phyloP scores from a whole-genome alignment of 306 rosid genomes.

The Lathyrus aphaca region DNA sequence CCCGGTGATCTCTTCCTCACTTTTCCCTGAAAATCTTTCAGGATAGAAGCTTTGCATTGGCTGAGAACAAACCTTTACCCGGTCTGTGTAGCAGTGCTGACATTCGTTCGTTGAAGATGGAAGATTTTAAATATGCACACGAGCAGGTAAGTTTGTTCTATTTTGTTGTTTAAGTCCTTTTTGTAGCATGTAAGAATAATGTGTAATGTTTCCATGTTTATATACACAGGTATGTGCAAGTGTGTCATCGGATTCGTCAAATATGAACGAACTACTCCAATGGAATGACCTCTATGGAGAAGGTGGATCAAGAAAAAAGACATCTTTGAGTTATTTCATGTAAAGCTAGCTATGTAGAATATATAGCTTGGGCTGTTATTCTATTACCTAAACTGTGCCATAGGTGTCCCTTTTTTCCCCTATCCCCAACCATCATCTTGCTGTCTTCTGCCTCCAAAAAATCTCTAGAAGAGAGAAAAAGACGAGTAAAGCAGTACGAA shows the following conservation, averaged over 20 bases:
- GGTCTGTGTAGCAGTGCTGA: constrained; percentile 70
- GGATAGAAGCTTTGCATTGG: constrained; percentile 73
- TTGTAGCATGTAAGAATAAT: neutral
- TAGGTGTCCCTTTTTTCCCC: constrained; percentile 36
- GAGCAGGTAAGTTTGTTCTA: constrained; percentile 71
- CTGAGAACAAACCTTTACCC: constrained; percentile 77
- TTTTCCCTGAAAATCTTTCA: constrained; percentile 46
- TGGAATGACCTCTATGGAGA: constrained; percentile 99
- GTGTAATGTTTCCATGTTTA: neutral
- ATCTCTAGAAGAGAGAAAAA: too few relatives aligned
- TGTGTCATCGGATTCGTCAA: constrained; percentile 88
- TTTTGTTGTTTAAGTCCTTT: neutral
- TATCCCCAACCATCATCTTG: constrained; percentile 27
- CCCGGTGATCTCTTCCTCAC: constrained; percentile 20
- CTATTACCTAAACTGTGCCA: constrained; percentile 36
- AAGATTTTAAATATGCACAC: constrained; percentile 84
- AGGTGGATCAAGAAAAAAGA: constrained; percentile 97
- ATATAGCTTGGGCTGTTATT: constrained; percentile 51
- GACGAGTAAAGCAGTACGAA: too few relatives aligned
- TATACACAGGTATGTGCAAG: constrained; percentile 87
- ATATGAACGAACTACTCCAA: constrained; percentile 92
- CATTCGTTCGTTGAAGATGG: constrained; percentile 79
- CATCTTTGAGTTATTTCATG: constrained; percentile 94
- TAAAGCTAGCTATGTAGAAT: constrained; percentile 64
- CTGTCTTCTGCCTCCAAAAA: constrained; percentile 4